Percentiles rank a stretch among this genome's conserved stretches.
phyloP scores from a whole-genome alignment of 176 grass and related monocot genomes.

The bread wheat (Triticum aestivum) region DNA sequence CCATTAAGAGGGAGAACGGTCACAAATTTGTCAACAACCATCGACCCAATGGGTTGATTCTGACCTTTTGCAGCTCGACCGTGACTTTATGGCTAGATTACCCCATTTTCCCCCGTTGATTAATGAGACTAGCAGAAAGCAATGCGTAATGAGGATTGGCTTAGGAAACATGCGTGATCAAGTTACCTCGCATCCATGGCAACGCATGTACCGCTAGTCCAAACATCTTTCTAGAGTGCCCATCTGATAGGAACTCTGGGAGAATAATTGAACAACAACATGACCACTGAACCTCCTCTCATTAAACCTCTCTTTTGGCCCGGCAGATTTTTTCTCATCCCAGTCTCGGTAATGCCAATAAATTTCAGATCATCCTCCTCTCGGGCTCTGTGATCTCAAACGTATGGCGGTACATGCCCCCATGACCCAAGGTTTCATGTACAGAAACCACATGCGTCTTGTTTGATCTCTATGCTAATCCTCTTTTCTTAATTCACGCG shows the following conservation, averaged over 20 bases:
- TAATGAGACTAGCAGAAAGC: not conserved
- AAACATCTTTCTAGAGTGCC: slow-evolving; percentile 15
- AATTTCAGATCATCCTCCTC: slow-evolving; percentile 18
- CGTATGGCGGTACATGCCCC: slow-evolving; percentile 18
- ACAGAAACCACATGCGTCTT: slow-evolving; percentile 23
- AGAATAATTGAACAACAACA: slow-evolving; percentile 20
- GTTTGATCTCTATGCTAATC: slow-evolving; percentile 41
- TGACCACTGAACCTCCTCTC: slow-evolving; percentile 6
- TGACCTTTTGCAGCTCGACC: not conserved
- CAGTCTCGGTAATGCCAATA: slow-evolving; percentile 26
- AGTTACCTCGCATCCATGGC: slow-evolving; percentile 38
- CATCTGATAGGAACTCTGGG: slow-evolving; percentile 17
- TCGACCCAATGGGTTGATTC: not conserved
- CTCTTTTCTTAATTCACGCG: slow-evolving; percentile 22
- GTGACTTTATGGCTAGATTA: not conserved
- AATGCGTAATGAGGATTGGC: not conserved
- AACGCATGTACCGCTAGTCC: not conserved
- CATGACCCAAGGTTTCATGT: slow-evolving; percentile 7
- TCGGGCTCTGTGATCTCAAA: slow-evolving; percentile 13
- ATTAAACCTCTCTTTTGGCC: slow-evolving; percentile 9
- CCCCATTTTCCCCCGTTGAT: not conserved
- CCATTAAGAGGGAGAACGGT: not conserved
- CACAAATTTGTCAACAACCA: not conserved
- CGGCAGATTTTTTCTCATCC: not conserved
- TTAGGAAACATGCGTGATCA: not conserved